Evolutionary conservation across 2,329 filamentous ascomycete genomes (phyloP).

Genomic region (Fusarium humuli): DNA sequence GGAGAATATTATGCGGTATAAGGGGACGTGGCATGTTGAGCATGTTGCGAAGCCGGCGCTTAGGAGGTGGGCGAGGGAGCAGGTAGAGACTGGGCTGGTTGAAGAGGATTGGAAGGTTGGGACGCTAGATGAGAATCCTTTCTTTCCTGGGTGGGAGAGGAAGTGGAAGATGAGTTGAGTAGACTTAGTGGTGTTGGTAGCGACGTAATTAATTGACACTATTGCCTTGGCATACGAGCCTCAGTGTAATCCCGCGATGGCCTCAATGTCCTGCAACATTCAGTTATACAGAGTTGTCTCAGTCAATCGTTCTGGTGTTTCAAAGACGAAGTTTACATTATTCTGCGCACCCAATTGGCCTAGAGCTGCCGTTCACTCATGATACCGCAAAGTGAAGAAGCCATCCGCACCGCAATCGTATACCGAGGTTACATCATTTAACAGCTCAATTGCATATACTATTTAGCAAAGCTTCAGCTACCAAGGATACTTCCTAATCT

Average conservation of each 20-base stretch:
- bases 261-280: too few relatives aligned
- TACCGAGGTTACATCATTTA: too few relatives aligned
- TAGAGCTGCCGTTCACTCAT: too few relatives aligned
- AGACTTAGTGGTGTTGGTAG: not conserved
- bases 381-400: too few relatives aligned
- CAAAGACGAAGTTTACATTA: too few relatives aligned
- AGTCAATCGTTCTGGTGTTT: too few relatives aligned
- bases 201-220: not conserved
- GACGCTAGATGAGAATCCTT: slow-evolving; percentile 81
- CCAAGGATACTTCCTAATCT: slow-evolving; percentile 72
- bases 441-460: not conserved
- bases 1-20: slow-evolving; percentile 79
- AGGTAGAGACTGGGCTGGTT: slow-evolving; percentile 71
- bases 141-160: slow-evolving; percentile 75
- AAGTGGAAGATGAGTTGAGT: slow-evolving; percentile 39
- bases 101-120: slow-evolving; percentile 71
- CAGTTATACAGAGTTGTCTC: too few relatives aligned
- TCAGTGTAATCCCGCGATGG: too few relatives aligned
- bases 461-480: slow-evolving; percentile 25
- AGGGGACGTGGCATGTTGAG: slow-evolving; percentile 83
- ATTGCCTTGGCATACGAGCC: not conserved
- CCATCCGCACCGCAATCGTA: too few relatives aligned
- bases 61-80: slow-evolving; percentile 72
- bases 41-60: slow-evolving; percentile 76
- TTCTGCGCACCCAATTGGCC: too few relatives aligned